Percentiles rank a stretch among this genome's conserved stretches.
phyloP scores from a whole-genome alignment of 2,329 filamentous ascomycete genomes.

The Colletotrichum shisoi region DNA sequence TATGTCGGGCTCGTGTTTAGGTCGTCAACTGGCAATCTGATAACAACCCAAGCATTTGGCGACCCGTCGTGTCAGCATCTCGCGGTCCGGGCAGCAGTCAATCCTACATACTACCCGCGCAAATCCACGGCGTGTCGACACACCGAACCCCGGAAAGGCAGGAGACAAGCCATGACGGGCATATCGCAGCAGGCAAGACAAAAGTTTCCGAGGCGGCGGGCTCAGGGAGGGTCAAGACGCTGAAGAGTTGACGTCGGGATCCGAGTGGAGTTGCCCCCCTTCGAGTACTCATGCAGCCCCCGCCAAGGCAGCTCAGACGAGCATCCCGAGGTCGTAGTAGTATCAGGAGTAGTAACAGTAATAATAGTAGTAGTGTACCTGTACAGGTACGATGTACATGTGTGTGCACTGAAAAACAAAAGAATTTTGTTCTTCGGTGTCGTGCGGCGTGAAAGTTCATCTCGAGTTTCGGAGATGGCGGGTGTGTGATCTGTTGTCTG shows the following conservation, averaged over 20 bases:
- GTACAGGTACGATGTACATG: too few species aligned
- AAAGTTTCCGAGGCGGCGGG: background rate
- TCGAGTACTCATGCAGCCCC: background rate
- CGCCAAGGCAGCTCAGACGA: conserved; percentile 13
- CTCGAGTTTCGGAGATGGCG: conserved; percentile 12
- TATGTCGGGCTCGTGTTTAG: background rate
- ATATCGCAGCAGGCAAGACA: background rate
- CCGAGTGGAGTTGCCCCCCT: conserved; percentile 3
- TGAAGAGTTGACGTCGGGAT: conserved; percentile 9
- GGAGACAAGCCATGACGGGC: background rate
- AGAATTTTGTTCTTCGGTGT: background rate
- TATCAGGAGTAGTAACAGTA: too few species aligned
- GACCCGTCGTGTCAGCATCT: background rate
- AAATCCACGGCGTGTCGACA: conserved; percentile 1
- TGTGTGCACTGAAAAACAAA: background rate
- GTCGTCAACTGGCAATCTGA: background rate
- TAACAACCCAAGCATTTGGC: background rate
- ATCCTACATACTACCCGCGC: background rate
- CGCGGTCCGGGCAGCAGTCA: too few species aligned
- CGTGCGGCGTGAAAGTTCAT: conserved; percentile 29
- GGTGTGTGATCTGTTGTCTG: background rate
- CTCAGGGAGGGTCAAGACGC: background rate
- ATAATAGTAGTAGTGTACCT: too few species aligned
- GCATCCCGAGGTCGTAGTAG: background rate
- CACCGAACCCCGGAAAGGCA: background rate